Base-by-base conservation (phyloP, 768 basidiomycete genomes). In the Boletus vermiculosoides region DNA sequence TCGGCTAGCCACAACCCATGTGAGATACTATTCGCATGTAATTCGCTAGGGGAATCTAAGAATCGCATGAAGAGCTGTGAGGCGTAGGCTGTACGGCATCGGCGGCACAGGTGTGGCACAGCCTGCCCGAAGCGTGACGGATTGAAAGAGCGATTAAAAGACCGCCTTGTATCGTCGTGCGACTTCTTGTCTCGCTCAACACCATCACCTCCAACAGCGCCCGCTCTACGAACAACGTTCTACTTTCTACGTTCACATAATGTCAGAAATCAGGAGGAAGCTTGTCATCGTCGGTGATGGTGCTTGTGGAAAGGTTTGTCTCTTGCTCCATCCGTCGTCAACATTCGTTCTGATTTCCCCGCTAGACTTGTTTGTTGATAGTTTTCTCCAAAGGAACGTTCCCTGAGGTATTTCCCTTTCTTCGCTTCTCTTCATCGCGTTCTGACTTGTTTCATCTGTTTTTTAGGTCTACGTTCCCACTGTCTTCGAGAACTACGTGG, bases 401-500 rank as follows among this genome's bases (percentile, higher is more conserved):
- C 83, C 93, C 94, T 41, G 94, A 94, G 86, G 92, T 94, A 65
- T 55, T 20, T 48, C 53, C 22, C 25, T 2, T 45, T 34, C 3
- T n/a, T 37, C n/a, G 2, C 28, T 46, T 44, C 48, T 30, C 34
- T 56, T 51, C 15, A 30, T 51, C 40, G 9, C 51, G 33, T 55
- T 22, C 42, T 49, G 34, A 55, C 36, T 9, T 0, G 20, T 50
- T 54, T 12, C 41, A 25, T 36, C 28, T 9, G 9, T 12, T 40
- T 55, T 33, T 8, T 64, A 98, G 96, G 97, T 98, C 66, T 98
- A 98, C 72, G 94, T 98, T 61, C 97, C 97, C 49, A 99, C 97
- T 57, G 97, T 99, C 50, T 99, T 98, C 66, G 97, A 99, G 83
- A 98, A 98, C 85, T 97, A 98, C 74, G 96, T 97, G 54, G 96